These are phyloP conservation scores for Triticum turgidum DNA, from an alignment of 176 grass and related monocot genomes.

Conservation along the genomic window DNA sequence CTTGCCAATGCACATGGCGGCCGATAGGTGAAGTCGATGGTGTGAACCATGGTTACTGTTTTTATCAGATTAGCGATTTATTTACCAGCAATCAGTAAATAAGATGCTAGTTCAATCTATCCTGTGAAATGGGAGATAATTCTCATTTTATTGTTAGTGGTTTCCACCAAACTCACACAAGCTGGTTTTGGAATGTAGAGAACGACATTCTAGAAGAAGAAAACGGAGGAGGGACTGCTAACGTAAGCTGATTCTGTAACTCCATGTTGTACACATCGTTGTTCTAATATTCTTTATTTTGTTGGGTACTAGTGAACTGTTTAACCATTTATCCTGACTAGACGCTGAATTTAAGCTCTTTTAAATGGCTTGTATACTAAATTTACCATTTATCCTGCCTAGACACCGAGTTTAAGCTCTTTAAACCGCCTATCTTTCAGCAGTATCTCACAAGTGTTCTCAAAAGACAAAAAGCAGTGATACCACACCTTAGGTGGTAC, in stretches of 20 bases:
- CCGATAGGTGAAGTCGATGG: background rate
- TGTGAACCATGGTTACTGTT: background rate
- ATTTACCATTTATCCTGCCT: background rate
- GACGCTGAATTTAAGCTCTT: background rate
- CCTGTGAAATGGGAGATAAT: background rate
- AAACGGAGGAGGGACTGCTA: background rate
- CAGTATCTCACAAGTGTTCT: background rate
- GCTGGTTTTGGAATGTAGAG: slow-evolving; percentile 4
- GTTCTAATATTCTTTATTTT: background rate
- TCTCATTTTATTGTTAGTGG: background rate
- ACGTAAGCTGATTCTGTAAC: slow-evolving; percentile 26
- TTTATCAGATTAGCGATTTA: background rate
- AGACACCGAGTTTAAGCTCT: background rate
- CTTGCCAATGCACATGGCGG: background rate
- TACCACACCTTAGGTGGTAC: background rate
- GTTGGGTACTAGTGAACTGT: background rate
- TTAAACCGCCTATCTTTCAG: background rate
- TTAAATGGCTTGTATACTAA: background rate
- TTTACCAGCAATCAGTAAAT: background rate
- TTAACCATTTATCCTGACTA: background rate
- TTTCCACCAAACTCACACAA: background rate
- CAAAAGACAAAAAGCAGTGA: background rate
- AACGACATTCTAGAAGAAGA: slow-evolving; percentile 27
- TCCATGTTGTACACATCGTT: background rate
- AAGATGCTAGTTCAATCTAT: background rate